phyloP scores from a whole-genome alignment of 225 moss, liverwort and hornwort genomes.

The Bryum argenteum region DNA sequence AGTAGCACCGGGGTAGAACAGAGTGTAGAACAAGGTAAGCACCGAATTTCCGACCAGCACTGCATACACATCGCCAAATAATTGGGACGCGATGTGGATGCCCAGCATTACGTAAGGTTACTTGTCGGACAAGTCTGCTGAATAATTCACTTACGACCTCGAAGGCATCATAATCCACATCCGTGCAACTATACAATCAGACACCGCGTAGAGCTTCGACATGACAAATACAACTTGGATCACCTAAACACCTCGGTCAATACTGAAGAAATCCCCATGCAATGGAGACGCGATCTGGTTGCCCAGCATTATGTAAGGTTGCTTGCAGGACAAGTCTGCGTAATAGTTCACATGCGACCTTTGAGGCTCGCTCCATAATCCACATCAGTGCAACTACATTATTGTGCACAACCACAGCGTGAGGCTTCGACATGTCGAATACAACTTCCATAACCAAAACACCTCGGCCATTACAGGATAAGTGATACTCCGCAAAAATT shows the following conservation, averaged over 20 bases:
- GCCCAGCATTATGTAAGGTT: background rate
- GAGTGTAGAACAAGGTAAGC: constrained; percentile 1
- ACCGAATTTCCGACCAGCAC: background rate
- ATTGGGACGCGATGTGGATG: background rate
- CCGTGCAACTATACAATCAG: constrained; percentile 10
- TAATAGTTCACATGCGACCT: constrained; percentile 6
- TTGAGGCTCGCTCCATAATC: background rate
- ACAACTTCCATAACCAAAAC: background rate
- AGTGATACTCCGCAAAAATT: background rate
- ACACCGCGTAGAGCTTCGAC: background rate
- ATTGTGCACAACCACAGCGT: background rate
- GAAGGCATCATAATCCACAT: background rate
- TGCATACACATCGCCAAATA: background rate
- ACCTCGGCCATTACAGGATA: background rate
- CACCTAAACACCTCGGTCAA: background rate
- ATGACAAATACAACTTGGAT: background rate
- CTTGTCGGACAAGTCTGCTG: background rate
- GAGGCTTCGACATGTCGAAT: background rate
- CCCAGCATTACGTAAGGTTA: background rate
- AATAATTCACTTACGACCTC: constrained; percentile 9
- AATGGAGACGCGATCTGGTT: background rate
- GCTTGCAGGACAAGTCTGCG: background rate
- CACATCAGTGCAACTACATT: constrained; percentile 17
- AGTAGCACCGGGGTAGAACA: background rate
- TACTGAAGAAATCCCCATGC: background rate